Evolutionary conservation across 2,329 filamentous ascomycete species (phyloP).

Genomic region (Emmonsiellopsis sp.): DNA sequence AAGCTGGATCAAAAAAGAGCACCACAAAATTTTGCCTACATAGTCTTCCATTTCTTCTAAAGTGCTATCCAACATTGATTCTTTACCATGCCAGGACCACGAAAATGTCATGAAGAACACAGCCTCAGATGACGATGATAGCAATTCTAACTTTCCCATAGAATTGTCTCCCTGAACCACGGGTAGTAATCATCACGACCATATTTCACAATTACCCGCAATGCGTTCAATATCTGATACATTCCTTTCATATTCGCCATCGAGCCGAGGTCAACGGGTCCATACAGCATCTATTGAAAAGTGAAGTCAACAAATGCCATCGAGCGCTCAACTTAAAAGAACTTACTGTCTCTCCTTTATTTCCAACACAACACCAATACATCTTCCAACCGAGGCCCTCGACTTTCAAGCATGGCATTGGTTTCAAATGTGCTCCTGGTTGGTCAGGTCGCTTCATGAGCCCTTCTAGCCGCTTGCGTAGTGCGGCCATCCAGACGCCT

Average conservation of each 20-base stretch:
- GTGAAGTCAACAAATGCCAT: not conserved
- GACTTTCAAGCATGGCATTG: conserved; percentile 1
- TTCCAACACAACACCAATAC: conserved; percentile 1
- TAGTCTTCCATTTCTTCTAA: too few relatives aligned
- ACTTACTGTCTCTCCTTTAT: not conserved
- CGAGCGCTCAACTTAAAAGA: not conserved
- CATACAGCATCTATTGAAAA: not conserved
- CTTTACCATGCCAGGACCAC: too few relatives aligned
- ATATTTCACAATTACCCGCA: not conserved
- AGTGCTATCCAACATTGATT: too few relatives aligned
- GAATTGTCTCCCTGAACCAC: not conserved
- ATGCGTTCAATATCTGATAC: not conserved
- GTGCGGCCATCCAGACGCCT: not conserved
- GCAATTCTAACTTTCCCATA: not conserved
- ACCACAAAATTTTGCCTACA: too few relatives aligned
- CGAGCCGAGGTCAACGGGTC: not conserved
- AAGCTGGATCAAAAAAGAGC: too few relatives aligned
- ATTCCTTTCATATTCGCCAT: not conserved
- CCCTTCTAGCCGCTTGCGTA: conserved; percentile 1
- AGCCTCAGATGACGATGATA: too few relatives aligned
- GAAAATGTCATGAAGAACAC: too few relatives aligned
- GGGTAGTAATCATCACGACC: not conserved
- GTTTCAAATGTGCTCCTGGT: not conserved
- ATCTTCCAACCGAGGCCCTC: not conserved
- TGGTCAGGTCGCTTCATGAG: not conserved